Base-by-base conservation (phyloP, 176 grass and related monocot genomes). In the Triticum urartu region DNA sequence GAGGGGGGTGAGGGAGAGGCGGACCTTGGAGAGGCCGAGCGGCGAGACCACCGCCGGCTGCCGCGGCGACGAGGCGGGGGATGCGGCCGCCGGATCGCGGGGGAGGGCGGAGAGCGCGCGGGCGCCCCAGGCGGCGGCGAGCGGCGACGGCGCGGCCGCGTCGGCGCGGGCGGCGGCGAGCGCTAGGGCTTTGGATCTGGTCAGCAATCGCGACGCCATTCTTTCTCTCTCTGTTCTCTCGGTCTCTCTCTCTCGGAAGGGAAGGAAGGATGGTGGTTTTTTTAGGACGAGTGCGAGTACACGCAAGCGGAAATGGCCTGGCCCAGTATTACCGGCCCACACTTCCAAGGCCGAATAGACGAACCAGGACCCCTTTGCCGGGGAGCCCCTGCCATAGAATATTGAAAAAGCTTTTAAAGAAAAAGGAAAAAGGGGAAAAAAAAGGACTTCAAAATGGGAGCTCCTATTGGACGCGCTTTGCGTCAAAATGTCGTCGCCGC, bases 121-220 rank as follows among this genome's bases (percentile, higher is more conserved):
- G 77, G 87, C 1, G 8, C 48, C 84, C 30, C 24, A 35, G 8
- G 25, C 43, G 8, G 34, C 78, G 43, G 43, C n/a, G 14, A 83
- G 22, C 32, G 40, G 84, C 6, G 75, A 22, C 3, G 80, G 77
- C 0, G 38, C 32, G 39, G 67, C 26, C 59, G 66, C 66, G 35
- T 84, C 81, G 42, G 42, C 42, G 77, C 81, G 81, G 18, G 77
- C 61, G 43, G 73, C 62, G 71, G 69, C 75, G 32, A 87, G 77
- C 32, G 81, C 72, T 82, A 81, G 91, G 77, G 70, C 77, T 85
- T 73, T 92, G 84, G 81, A 92, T 87, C 77, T 81, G 80, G 64
- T 61, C 14, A 93, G 79, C 72, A 88, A 54, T 7, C 81, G 78
- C 56, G 85, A 87, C 70, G 85, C 91, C 91, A 90, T 90, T 88